phyloP scores from a whole-genome alignment of 345 rosid species.

The Pugionium dolabratum region DNA sequence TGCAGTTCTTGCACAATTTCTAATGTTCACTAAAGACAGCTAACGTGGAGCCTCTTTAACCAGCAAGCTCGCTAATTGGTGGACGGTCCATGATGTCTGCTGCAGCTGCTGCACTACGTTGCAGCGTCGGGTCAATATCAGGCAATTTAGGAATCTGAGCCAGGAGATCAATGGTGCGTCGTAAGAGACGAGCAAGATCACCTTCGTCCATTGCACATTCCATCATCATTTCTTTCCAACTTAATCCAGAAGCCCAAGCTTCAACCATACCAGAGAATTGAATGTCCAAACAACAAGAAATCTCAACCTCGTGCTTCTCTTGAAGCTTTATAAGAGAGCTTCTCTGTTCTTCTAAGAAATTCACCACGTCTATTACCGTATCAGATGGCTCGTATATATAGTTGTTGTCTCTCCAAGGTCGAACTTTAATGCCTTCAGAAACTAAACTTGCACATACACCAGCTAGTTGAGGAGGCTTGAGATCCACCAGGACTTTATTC shows the following conservation, averaged over 20 bases:
- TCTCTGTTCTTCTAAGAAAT: constrained; percentile 66
- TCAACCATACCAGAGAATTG: constrained; percentile 98
- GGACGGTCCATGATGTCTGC: constrained; percentile 88
- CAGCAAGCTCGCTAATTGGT: constrained; percentile 89
- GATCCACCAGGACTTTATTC: constrained; percentile 58
- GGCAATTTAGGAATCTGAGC: constrained; percentile 96
- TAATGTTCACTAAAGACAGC: constrained; percentile 14
- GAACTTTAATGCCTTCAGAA: constrained; percentile 88
- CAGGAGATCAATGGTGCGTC: constrained; percentile 79
- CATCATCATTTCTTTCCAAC: constrained; percentile 94
- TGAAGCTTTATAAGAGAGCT: constrained; percentile 61
- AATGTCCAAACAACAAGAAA: constrained; percentile 70
- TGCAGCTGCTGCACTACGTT: constrained; percentile 62
- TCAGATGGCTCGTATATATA: constrained; percentile 73
- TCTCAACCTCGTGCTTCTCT: constrained; percentile 76
- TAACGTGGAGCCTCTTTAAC: constrained; percentile 39
- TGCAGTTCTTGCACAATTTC: constrained; percentile 18
- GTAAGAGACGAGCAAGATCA: constrained; percentile 79
- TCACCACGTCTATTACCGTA: constrained; percentile 53
- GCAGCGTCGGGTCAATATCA: constrained; percentile 65
- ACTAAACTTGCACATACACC: constrained; percentile 78
- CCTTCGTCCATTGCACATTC: constrained; percentile 98
- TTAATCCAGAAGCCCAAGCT: constrained; percentile 96
- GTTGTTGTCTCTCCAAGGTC: constrained; percentile 68
- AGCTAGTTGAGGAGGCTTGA: constrained; percentile 85